Evolutionary conservation across 1,284 basidiomycete species (phyloP).

Genomic region (Trametes pubescens): DNA sequence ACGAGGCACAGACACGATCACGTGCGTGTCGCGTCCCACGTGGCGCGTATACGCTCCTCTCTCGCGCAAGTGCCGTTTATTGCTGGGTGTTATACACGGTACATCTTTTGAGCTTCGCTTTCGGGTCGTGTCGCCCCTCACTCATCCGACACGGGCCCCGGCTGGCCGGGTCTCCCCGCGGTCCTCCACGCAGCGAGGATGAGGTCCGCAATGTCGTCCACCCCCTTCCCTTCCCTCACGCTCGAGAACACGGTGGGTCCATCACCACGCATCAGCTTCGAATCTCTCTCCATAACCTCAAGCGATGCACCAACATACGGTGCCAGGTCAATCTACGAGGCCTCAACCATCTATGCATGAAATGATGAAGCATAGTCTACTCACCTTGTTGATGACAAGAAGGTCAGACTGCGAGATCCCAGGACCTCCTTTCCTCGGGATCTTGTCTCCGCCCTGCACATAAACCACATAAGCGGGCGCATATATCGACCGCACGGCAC

Average conservation of each 20-base stretch:
- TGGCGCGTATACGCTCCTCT: background rate
- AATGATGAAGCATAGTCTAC: constrained; percentile 13
- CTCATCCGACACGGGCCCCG: constrained; percentile 55
- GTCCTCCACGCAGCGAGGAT: constrained; percentile 89
- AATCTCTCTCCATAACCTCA: constrained; percentile 94
- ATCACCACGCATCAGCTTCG: constrained; percentile 91
- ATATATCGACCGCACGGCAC: background rate
- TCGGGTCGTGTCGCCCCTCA: constrained; percentile 3
- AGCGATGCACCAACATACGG: constrained; percentile 93
- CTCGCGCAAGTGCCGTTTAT: background rate
- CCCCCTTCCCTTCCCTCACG: constrained; percentile 82
- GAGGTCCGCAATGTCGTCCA: constrained; percentile 85
- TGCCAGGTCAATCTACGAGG: constrained; percentile 85
- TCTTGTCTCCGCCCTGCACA: constrained; percentile 94
- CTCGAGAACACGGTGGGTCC: constrained; percentile 95
- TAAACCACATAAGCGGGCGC: too few species aligned
- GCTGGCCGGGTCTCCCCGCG: constrained; percentile 73
- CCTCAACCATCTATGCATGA: background rate
- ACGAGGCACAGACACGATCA: constrained; percentile 33
- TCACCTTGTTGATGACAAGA: constrained; percentile 93
- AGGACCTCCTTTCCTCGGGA: constrained; percentile 97
- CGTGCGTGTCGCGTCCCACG: constrained; percentile 27
- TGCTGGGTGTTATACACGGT: background rate
- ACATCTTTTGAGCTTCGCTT: background rate
- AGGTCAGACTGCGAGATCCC: constrained; percentile 97